Percentiles rank a stretch among this genome's conserved stretches.
These are phyloP conservation scores for Myriosclerotinia scirpicola DNA, from an alignment of 2,329 filamentous ascomycete species.

Conservation along the genomic window DNA sequence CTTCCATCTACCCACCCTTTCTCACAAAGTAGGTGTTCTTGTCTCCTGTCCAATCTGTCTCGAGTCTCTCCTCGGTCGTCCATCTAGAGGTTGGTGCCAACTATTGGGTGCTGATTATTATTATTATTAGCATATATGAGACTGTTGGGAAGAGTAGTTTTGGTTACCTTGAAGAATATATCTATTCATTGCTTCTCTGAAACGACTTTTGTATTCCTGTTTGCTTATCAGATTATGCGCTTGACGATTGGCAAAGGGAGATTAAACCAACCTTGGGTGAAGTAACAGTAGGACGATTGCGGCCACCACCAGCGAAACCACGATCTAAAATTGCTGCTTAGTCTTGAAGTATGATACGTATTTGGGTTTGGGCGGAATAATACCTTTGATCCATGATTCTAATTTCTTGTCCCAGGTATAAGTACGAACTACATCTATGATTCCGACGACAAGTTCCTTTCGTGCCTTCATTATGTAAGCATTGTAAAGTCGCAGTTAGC, in stretches of 20 bases:
- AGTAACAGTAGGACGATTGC: conserved; percentile 89
- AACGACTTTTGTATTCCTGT: conserved; percentile 83
- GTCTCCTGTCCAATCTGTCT: conserved; percentile 16
- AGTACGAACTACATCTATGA: conserved; percentile 97
- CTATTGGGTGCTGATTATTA: conserved; percentile 26
- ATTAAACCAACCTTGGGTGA: conserved; percentile 72
- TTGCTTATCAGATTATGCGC: conserved; percentile 6
- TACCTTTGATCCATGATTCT: conserved; percentile 93
- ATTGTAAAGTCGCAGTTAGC: background rate
- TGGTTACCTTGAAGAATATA: conserved; percentile 51
- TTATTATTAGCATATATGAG: conserved; percentile 1
- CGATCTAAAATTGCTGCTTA: conserved; percentile 52
- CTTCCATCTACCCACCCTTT: background rate
- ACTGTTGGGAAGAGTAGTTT: background rate
- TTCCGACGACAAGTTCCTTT: conserved; percentile 92
- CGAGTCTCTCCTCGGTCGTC: conserved; percentile 21
- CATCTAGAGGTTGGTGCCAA: conserved; percentile 29
- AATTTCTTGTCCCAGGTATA: conserved; percentile 99
- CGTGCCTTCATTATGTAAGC: conserved; percentile 46
- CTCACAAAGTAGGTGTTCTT: conserved; percentile 7
- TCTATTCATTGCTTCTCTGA: conserved; percentile 94
- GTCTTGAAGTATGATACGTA: background rate
- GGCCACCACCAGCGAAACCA: conserved; percentile 72
- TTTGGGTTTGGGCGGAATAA: background rate
- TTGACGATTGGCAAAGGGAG: background rate